Evolutionary conservation across 306 rosid genomes (phyloP).

Genomic region (Cyclanthera cordifolia): DNA sequence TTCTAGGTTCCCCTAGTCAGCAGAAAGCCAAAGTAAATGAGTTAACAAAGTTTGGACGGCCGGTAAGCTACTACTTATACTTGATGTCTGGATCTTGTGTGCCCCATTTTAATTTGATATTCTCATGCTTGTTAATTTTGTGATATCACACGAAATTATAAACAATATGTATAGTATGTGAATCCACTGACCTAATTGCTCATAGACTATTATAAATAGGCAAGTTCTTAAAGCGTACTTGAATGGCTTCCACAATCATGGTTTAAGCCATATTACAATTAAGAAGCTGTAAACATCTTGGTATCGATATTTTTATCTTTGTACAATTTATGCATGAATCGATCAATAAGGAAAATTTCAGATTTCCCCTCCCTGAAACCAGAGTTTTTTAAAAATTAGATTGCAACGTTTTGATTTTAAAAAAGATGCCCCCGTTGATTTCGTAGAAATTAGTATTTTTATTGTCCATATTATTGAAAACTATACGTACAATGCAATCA

Average conservation of each 20-base stretch:
- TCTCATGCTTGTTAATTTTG: not conserved
- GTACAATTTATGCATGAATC: not conserved
- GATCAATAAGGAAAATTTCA: not conserved
- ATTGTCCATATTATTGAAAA: not conserved
- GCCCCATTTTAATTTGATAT: slow-evolving; percentile 6
- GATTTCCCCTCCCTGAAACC: not conserved
- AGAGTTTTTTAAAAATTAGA: not conserved
- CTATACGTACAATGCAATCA: not conserved
- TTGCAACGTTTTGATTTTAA: not conserved
- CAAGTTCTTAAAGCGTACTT: slow-evolving; percentile 4
- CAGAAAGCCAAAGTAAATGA: slow-evolving; percentile 61
- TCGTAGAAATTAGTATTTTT: not conserved
- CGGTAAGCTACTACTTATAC: slow-evolving; percentile 41
- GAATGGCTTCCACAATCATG: not conserved
- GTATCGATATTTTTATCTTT: not conserved
- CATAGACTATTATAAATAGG: not conserved
- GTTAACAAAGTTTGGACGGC: slow-evolving; percentile 79
- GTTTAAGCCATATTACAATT: not conserved
- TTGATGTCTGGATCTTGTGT: slow-evolving; percentile 12
- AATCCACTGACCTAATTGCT: not conserved
- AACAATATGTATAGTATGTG: not conserved
- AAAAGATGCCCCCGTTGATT: not conserved
- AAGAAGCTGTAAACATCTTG: not conserved
- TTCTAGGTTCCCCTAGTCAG: slow-evolving; percentile 65
- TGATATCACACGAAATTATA: not conserved